A percentile compares a stretch with the other conserved stretches of the same genome.
phyloP scores from a whole-genome alignment of 345 rosid species.

The Geranium rotundifolium region DNA sequence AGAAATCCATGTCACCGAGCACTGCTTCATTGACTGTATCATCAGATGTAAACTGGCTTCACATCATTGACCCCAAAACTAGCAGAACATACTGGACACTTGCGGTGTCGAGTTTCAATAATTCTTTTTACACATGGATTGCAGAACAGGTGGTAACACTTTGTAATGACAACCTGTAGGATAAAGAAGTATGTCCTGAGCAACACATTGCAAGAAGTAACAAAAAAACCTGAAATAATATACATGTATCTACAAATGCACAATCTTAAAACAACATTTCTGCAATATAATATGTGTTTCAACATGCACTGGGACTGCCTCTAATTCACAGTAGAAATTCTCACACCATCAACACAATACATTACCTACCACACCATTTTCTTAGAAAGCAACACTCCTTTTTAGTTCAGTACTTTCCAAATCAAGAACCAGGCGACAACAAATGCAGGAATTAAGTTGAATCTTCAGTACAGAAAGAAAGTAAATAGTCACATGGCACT shows the following conservation, averaged over 20 bases:
- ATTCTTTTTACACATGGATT: slow-evolving; percentile 69
- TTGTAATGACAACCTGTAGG: slow-evolving; percentile 84
- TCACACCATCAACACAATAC: no score
- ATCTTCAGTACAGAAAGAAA: no score
- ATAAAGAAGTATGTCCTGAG: slow-evolving; percentile 1
- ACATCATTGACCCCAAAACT: slow-evolving; percentile 88
- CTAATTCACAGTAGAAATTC: no score
- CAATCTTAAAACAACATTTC: neutral
- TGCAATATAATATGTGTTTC: no score
- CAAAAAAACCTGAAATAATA: neutral
- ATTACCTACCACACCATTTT: no score
- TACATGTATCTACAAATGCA: neutral
- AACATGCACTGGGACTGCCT: no score
- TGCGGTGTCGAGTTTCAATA: slow-evolving; percentile 64
- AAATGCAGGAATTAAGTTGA: no score
- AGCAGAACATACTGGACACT: slow-evolving; percentile 72
- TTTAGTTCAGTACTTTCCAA: no score
- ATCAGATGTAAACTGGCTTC: slow-evolving; percentile 88
- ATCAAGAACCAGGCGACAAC: no score
- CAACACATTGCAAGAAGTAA: neutral
- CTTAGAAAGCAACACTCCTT: no score
- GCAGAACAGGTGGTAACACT: slow-evolving; percentile 94
- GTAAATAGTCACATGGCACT: no score
- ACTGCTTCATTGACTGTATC: neutral
- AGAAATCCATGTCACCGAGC: no score